phyloP scores from a whole-genome alignment of 1,139 yeast genomes.

The Meyerozyma athensensis region DNA sequence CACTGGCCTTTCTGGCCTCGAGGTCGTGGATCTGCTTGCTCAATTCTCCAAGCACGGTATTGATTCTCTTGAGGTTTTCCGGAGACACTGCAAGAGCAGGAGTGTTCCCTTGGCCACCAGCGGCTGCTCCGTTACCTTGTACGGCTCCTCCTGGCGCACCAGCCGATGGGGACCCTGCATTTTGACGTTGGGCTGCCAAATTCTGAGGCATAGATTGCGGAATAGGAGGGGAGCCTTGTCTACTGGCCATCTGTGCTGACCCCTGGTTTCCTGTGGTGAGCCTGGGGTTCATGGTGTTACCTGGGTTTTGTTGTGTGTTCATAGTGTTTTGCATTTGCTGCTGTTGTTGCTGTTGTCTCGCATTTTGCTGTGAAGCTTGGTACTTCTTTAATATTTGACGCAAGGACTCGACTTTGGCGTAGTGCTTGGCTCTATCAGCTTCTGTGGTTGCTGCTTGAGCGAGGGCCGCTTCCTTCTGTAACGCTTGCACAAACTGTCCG shows the following conservation, averaged over 20 bases:
- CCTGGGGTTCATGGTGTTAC: conserved; percentile 7
- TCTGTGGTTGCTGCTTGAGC: conserved; percentile 52
- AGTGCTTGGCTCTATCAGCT: conserved; percentile 66
- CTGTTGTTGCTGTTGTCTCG: conserved; percentile 13
- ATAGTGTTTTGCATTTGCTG: conserved; percentile 11
- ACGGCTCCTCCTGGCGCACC: conserved; percentile 11
- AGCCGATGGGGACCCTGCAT: neutral
- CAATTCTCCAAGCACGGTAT: conserved; percentile 2
- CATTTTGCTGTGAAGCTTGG: conserved; percentile 35
- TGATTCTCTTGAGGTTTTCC: conserved; percentile 1
- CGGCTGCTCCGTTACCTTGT: conserved; percentile 12
- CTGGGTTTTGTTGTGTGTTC: conserved; percentile 5
- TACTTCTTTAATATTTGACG: conserved; percentile 42
- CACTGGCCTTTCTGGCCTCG: conserved; percentile 23
- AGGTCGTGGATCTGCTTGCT: conserved; percentile 2
- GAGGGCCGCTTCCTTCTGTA: conserved; percentile 57
- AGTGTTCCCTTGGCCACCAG: neutral
- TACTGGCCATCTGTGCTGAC: conserved; percentile 6
- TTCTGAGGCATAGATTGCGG: conserved; percentile 5
- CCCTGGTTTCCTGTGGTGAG: conserved; percentile 14
- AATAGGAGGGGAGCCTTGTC: conserved; percentile 3
- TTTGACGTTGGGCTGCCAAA: conserved; percentile 4
- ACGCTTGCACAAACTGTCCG: conserved; percentile 54
- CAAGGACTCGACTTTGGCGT: conserved; percentile 64
- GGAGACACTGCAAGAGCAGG: conserved; percentile 2